Evolutionary conservation across 768 basidiomycete species (phyloP), one percentile per base, ranked within the genome.

Genomic region (Botryobasidium botryosum): DNA sequence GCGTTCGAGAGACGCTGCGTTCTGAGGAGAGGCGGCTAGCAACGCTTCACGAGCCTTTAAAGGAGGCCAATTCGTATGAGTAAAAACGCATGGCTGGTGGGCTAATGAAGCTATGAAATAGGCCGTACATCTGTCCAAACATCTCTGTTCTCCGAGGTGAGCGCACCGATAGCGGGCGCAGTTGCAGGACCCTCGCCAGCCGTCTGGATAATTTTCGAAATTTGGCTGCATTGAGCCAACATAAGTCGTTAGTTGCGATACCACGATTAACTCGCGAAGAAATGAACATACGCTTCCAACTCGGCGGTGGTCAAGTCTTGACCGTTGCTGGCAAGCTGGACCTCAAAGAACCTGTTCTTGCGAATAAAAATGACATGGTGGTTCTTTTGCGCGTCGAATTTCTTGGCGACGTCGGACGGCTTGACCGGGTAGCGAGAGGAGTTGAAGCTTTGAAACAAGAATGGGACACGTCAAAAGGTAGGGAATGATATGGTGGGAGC

Each of bases 311-410:
- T 80, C 18, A 90, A 66, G 56, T 86, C 83, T 35, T 64, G 56
- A 18, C 84, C 87, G 17, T 72, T 65, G 37, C 75, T 68, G 4
- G 66, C 65, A 1, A 94, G 73, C 3, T 80, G 67, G 6, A 99
- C 80, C 54, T 81, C 68, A 63, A 73, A 99, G 61, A 91, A 91
- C 53, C 76, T 74, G 66, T 92, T 90, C 63, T 90, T 91, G 44
- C 91, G 75, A 27, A 96, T 59, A 45, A 92, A 85, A 27, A 91
- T 74, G 57, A 94, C 70, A 62, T 97, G 90, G 52, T 94, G 84
- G 63, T 92, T 71, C 12, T 65, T 59, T 38, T 62, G 60, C 1
- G 80, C 64, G 52, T 83, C 72, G 59, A 87, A 92, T 61, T 88
- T 91, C 44, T 62, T 62, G 5, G 85, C 86, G 1, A 76, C 81